Evolutionary conservation across 306 rosid genomes (phyloP).

Genomic region (Cicer arietinum): DNA sequence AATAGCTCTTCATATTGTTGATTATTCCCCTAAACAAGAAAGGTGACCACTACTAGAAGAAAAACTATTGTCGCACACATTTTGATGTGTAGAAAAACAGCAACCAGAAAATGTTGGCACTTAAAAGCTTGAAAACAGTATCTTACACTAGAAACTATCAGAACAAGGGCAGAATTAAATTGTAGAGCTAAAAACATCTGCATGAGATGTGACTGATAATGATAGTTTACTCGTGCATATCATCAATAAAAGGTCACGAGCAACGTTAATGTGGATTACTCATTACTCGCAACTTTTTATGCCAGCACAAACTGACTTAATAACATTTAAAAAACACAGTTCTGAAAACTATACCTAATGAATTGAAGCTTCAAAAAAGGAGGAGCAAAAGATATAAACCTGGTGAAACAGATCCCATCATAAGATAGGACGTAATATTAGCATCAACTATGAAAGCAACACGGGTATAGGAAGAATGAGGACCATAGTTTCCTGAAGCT

Average conservation of each 20-base stretch:
- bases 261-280: conserved; percentile 12
- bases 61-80: neutral
- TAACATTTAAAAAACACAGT: neutral
- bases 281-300: neutral
- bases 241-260: conserved; percentile 4
- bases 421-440: conserved; percentile 94
- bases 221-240: conserved; percentile 23
- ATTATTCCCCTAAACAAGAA: neutral
- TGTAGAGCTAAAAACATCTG: conserved; percentile 3
- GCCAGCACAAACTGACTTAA: conserved; percentile 14
- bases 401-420: conserved; percentile 99
- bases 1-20: conserved; percentile 8
- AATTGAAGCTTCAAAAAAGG: conserved; percentile 19
- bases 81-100: conserved; percentile 17
- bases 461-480: conserved; percentile 63
- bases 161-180: neutral
- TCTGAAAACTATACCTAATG: conserved; percentile 20
- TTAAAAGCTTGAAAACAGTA: conserved; percentile 16
- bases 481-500: conserved; percentile 60
- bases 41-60: neutral
- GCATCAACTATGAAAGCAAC: conserved; percentile 97
- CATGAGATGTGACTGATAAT: neutral
- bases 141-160: conserved; percentile 14
- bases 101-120: conserved; percentile 11
- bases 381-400: conserved; percentile 59